Percentiles rank a stretch among this genome's conserved stretches.
These are phyloP conservation scores for Penicillium longicatenatum DNA, from an alignment of 495 filamentous ascomycete genomes.

Conservation along the genomic window DNA sequence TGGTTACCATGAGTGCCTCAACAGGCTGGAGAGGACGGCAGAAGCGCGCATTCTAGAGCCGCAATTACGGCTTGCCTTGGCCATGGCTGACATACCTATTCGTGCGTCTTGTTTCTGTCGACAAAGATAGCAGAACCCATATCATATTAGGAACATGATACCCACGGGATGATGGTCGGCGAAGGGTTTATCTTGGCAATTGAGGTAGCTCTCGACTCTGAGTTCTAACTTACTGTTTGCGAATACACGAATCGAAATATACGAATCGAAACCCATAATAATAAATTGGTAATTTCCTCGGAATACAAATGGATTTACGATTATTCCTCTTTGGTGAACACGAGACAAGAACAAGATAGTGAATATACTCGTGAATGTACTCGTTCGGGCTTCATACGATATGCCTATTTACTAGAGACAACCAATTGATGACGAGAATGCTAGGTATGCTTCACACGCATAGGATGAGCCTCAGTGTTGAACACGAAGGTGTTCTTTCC, in stretches of 20 bases:
- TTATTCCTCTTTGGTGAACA: neutral
- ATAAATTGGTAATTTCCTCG: too few relatives aligned
- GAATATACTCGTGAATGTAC: too few relatives aligned
- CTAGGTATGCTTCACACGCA: slow-evolving; percentile 51
- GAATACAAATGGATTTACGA: neutral
- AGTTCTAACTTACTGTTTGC: too few relatives aligned
- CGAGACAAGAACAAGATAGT: neutral
- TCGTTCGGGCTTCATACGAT: neutral
- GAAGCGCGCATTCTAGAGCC: slow-evolving; percentile 54
- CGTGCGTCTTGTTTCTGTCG: slow-evolving; percentile 65
- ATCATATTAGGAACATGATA: neutral
- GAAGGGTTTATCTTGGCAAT: too few relatives aligned
- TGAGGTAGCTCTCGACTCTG: too few relatives aligned
- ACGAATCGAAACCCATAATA: too few relatives aligned
- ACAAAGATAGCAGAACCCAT: neutral
- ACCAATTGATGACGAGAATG: neutral
- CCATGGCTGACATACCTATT: slow-evolving; percentile 60
- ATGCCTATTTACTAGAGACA: slow-evolving; percentile 17
- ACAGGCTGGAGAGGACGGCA: slow-evolving; percentile 44
- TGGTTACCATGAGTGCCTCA: slow-evolving; percentile 65
- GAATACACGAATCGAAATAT: too few relatives aligned
- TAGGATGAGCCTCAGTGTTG: slow-evolving; percentile 84
- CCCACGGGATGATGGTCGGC: too few relatives aligned
- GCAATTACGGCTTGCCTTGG: slow-evolving; percentile 51
- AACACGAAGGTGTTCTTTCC: slow-evolving; percentile 69